Conservation (phyloP, 805 yeast species). For the Kuraishia piskuri region DNA sequence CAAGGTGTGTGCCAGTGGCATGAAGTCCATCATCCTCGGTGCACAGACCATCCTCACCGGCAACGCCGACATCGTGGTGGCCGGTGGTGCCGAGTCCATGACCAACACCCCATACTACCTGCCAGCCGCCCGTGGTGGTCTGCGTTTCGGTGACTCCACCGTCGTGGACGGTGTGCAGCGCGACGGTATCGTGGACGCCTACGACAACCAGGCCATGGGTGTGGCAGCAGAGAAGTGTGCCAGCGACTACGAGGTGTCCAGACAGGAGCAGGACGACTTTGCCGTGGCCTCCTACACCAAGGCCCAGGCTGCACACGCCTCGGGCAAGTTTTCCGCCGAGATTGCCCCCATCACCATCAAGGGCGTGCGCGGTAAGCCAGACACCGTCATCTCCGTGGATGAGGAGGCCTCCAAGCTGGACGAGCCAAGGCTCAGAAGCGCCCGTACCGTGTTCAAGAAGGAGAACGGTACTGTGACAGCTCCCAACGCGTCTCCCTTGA, state of each 20-base stretch:
- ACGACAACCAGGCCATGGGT: slow-evolving; percentile 88
- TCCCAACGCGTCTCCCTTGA: slow-evolving; percentile 91
- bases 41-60: slow-evolving; percentile 89
- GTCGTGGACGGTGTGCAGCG: slow-evolving; percentile 84
- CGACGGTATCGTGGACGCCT: slow-evolving; percentile 93
- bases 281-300: slow-evolving; percentile 81
- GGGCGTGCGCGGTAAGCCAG: slow-evolving; percentile 90
- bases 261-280: slow-evolving; percentile 85
- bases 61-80: slow-evolving; percentile 83
- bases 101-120: slow-evolving; percentile 89
- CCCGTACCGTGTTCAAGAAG: slow-evolving; percentile 91
- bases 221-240: slow-evolving; percentile 97
- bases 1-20: slow-evolving; percentile 96
- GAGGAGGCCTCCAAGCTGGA: slow-evolving; percentile 79
- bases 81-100: slow-evolving; percentile 98
- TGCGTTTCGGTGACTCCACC: slow-evolving; percentile 76
- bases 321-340: slow-evolving; percentile 76
- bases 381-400: slow-evolving; percentile 59
- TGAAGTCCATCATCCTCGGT: slow-evolving; percentile 84
- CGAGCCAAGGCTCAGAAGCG: slow-evolving; percentile 66
- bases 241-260: slow-evolving; percentile 60
- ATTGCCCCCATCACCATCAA: slow-evolving; percentile 83
- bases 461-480: slow-evolving; percentile 96
- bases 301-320: slow-evolving; percentile 72
- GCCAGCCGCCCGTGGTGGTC: slow-evolving; percentile 79